Evolutionary conservation across 805 yeast genomes (phyloP), one percentile per base, ranked within the genome.

Genomic region (Yarrowia divulgata): DNA sequence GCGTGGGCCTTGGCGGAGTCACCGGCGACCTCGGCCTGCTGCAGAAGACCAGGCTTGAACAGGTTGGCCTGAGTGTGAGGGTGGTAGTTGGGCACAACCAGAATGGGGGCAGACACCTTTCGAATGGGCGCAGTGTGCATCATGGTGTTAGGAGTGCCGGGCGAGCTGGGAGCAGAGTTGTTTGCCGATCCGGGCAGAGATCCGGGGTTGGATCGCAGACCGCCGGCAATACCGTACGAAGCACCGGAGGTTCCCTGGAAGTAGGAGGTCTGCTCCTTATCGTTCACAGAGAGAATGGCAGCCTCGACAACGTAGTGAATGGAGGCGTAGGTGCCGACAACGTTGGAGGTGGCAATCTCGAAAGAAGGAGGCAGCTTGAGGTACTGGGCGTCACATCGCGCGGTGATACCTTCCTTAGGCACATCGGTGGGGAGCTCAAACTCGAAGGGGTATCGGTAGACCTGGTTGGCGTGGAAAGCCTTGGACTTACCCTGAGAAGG

Each of bases 391-490:
- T 60, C 66, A 18, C 66, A 60, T n/a, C 32, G 50, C 8, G 66
- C 50, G 18, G 66, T 60, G 52, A 60, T 60, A 13, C 66, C 66
- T 52, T 60, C 66, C 66, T 60, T 60, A 42, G 66, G 66, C 42
- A 60, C 66, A 12, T 60, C 66, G 10, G 14, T 13, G 14, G 66
- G 66, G 12, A 60, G 40, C 66, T 60, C 52, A 14, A 60, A 60
- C 52, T 60, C 66, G 13, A 60, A 60, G 16, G 66, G 66, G 35
- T 60, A 60, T 45, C 52, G 52, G 52, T 60, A 60, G n/a, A 60
- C 52, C 66, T 60, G 66, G 66, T 60, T 60, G 66, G 66, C 66
- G 40, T 43, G 52, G 66, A 43, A 60, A n/a, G 66, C 66, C 66
- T 60, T 60, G 52, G 66, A 60, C 16, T 60, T 60, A 8, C 66